Conservation (phyloP, 768 basidiomycete genomes). For the Postia placenta region DNA sequence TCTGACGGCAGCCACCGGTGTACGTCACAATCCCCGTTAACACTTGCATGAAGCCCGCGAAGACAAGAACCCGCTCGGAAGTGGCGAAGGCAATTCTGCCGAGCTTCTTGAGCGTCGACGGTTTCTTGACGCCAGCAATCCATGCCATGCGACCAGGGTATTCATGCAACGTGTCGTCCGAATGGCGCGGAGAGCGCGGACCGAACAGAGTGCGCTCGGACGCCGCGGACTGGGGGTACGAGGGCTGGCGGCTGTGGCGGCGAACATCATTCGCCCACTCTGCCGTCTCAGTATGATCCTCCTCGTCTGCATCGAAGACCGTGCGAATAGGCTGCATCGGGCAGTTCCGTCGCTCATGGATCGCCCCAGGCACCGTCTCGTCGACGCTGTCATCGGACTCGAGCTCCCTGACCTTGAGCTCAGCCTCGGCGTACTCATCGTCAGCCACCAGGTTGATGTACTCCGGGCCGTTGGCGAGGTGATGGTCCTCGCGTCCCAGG, state of each 20-base stretch:
- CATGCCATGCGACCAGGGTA: conserved; percentile 5
- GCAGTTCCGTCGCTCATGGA: conserved; percentile 16
- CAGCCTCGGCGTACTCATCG: conserved; percentile 47
- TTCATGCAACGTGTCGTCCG: conserved; percentile 54
- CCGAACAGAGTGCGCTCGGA: conserved; percentile 54
- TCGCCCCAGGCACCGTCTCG: background rate
- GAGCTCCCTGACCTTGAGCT: conserved; percentile 28
- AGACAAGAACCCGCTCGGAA: conserved; percentile 57
- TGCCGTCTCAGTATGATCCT: conserved; percentile 35
- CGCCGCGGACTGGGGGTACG: conserved; percentile 37
- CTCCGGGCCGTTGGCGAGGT: conserved; percentile 30
- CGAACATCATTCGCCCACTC: conserved; percentile 49
- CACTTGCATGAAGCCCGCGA: conserved; percentile 63
- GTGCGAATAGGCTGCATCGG: conserved; percentile 22
- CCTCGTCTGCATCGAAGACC: conserved; percentile 16
- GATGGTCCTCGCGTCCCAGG: conserved; percentile 37
- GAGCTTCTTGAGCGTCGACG: conserved; percentile 32
- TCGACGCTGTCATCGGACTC: conserved; percentile 10
- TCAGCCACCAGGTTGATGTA: conserved; percentile 54
- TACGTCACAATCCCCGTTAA: conserved; percentile 74
- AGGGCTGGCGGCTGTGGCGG: conserved; percentile 27
- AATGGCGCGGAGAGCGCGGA: conserved; percentile 41
- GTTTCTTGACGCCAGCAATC: conserved; percentile 12
- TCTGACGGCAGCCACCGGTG: conserved; percentile 79
- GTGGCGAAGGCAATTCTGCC: conserved; percentile 44